Base-by-base conservation (phyloP, 2,329 filamentous ascomycete species). In the Davidsoniella eucalypti region DNA sequence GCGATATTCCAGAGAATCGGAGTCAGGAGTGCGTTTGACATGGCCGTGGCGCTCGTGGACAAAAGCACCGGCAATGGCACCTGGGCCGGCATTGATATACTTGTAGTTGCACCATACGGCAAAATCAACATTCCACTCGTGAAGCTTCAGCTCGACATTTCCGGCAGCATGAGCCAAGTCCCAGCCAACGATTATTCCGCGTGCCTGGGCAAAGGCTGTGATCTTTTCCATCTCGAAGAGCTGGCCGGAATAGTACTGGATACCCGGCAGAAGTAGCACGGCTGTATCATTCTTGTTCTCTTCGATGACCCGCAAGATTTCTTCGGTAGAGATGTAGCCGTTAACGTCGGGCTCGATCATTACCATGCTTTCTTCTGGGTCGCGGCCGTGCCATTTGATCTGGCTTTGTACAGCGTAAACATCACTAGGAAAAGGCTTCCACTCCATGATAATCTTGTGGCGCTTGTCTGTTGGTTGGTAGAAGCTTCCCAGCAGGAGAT, bases 21-120 rank as follows among this genome's bases (percentile, higher is more conserved):
- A 59, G 1, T 21, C 29, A 5, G 18, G 40, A 23, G 39, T 38
- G 21, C 59, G 60, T 47, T 63, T 64, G 8, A 84, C 78, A 23
- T 62, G 63, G 41, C 82, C 79, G 61, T 93, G 82, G 36, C 68
- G 70, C 60, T 85, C 76, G 62, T 94, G 86, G 7, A 94, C 82
- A 57, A 87, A 94, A 1, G 81, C 69, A 0, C 82, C 87, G 1
- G 77, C 86, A 55, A 93, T 93, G 14, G 80, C 73, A 2, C 87
- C 87, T 0, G 87, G 86, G 0, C 87, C 87, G 23, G 80, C 79
- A 61, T 94, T 94, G 62, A 94, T 75, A 67, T 94, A 94, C 67
- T 94, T 94, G 72, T 94, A 94, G 16, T 81, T 88, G 65, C 87
- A 94, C 87, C 87, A 94, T 48, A 76, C 84, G 14, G 87, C 87